These are phyloP conservation scores for Coniosporium apollinis DNA, from an alignment of 495 filamentous ascomycete species.

Conservation along the genomic window DNA sequence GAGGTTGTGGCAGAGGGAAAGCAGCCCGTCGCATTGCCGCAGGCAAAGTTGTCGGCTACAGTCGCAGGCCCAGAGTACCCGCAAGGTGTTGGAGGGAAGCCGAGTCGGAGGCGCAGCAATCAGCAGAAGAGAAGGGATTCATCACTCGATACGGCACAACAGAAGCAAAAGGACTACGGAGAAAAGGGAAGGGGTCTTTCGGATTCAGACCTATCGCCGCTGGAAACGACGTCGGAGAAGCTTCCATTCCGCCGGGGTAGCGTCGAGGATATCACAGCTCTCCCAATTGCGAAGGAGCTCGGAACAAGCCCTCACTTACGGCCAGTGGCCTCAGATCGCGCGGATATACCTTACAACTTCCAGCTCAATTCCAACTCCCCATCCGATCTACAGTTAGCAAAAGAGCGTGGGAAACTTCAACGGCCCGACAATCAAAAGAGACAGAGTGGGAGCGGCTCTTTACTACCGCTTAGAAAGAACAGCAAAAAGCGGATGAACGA, in stretches of 20 bases:
- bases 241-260: constrained; percentile 6
- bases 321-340: constrained; percentile 21
- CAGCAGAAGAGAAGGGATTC: not conserved
- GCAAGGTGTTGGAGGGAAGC: too few species aligned
- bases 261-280: constrained; percentile 25
- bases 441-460: constrained; percentile 36
- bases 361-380: constrained; percentile 27
- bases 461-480: constrained; percentile 46
- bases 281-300: constrained; percentile 15
- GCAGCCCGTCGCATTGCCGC: too few species aligned
- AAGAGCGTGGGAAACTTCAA: constrained; percentile 20
- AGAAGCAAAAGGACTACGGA: not conserved
- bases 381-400: constrained; percentile 29
- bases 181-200: not conserved
- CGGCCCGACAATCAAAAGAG: constrained; percentile 49
- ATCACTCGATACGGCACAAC: not conserved
- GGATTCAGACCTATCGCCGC: too few species aligned
- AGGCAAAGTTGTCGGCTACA: too few species aligned
- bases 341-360: constrained; percentile 30
- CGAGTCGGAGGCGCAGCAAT: too few species aligned
- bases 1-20: too few species aligned
- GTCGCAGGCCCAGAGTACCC: too few species aligned
- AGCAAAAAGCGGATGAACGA: constrained; percentile 73
- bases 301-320: constrained; percentile 23
- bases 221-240: too few species aligned